phyloP scores from a whole-genome alignment of 1,139 yeast species.

The Saccharomycopsis hybrid region DNA sequence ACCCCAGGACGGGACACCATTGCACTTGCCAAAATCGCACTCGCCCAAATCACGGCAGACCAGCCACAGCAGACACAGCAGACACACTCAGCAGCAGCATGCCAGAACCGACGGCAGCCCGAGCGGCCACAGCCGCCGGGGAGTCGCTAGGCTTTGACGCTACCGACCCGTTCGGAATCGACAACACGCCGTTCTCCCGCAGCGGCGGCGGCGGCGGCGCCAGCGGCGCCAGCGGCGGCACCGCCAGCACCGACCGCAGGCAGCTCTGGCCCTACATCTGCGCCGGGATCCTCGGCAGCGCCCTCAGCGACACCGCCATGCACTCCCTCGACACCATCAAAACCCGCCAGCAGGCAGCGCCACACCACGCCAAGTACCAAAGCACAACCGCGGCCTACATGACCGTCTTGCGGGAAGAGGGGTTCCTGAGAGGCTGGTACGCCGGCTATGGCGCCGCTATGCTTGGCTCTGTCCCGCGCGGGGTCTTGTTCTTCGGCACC shows the following conservation, averaged over 20 bases:
- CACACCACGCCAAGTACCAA: conserved; percentile 57
- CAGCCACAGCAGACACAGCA: too few species aligned
- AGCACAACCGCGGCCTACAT: conserved; percentile 64
- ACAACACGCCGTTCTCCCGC: too few species aligned
- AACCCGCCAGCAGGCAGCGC: conserved; percentile 94
- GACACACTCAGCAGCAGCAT: too few species aligned
- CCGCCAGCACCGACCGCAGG: not conserved
- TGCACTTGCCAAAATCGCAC: too few species aligned
- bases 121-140: too few species aligned
- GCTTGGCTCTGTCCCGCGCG: conserved; percentile 87
- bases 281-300: conserved; percentile 95
- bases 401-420: conserved; percentile 76
- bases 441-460: conserved; percentile 92
- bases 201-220: too few species aligned
- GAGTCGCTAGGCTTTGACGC: not conserved
- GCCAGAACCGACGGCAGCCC: too few species aligned
- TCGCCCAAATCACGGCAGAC: too few species aligned
- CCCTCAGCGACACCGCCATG: conserved; percentile 91
- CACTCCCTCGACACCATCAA: conserved; percentile 95
- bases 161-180: conserved; percentile 2
- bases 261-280: conserved; percentile 45
- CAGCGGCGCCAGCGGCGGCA: not conserved
- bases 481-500: conserved; percentile 86
- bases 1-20: too few species aligned
- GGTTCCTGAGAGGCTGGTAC: conserved; percentile 75